Evolutionary conservation across 805 yeast species (phyloP).

Genomic region (Starmerella davenportii): DNA sequence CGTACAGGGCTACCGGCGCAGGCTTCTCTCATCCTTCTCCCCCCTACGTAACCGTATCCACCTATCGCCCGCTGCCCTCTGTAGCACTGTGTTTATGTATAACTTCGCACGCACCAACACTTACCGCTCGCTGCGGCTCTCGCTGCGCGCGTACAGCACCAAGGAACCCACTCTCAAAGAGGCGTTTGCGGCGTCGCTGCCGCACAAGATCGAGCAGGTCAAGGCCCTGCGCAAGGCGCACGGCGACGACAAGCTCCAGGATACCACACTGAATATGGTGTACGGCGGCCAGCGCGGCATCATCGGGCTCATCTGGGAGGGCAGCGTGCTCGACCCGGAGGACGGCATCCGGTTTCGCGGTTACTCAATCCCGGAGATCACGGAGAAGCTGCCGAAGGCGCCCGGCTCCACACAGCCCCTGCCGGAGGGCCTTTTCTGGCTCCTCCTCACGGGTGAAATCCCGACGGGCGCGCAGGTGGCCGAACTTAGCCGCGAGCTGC

Average conservation of each 20-base stretch:
- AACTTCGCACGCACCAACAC: slow-evolving; percentile 7
- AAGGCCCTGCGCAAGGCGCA: slow-evolving; percentile 74
- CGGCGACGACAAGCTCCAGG: slow-evolving; percentile 63
- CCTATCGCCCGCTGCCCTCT: no score
- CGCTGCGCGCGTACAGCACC: slow-evolving; percentile 17
- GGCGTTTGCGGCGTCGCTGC: slow-evolving; percentile 81
- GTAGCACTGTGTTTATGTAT: no score
- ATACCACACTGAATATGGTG: slow-evolving; percentile 59
- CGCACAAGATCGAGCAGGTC: slow-evolving; percentile 81
- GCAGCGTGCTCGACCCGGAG: slow-evolving; percentile 65
- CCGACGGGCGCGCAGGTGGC: slow-evolving; percentile 56
- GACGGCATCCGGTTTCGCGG: slow-evolving; percentile 83
- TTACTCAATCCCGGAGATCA: slow-evolving; percentile 63
- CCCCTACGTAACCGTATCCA: no score
- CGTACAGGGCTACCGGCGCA: no score
- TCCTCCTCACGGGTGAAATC: slow-evolving; percentile 63
- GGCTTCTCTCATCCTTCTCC: no score
- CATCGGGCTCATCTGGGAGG: slow-evolving; percentile 76
- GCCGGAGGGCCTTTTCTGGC: slow-evolving; percentile 75
- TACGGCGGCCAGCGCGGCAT: slow-evolving; percentile 88
- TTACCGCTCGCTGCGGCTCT: slow-evolving; percentile 7
- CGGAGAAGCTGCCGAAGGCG: slow-evolving; percentile 55
- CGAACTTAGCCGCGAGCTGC: slow-evolving; percentile 57
- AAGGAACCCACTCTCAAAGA: slow-evolving; percentile 52
- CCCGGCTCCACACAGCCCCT: slow-evolving; percentile 47